Evolutionary conservation across 345 rosid species (phyloP).

Genomic region (Boechera retrofracta): DNA sequence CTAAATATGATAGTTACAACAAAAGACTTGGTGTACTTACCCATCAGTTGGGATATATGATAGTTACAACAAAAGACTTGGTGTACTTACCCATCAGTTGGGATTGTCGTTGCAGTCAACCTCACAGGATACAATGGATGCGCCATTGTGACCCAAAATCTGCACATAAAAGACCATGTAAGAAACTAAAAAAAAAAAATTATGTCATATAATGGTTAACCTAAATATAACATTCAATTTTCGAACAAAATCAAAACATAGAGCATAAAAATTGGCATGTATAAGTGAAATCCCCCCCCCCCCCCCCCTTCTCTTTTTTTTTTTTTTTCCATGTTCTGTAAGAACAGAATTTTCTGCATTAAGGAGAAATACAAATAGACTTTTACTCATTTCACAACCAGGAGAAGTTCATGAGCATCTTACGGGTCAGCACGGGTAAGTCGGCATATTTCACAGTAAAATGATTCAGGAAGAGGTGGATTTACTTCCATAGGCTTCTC

Average conservation of each 20-base stretch:
- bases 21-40: constrained; percentile 52
- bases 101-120: constrained; percentile 58
- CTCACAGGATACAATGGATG: constrained; percentile 73
- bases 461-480: constrained; percentile 67
- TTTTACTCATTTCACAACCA: neutral
- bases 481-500: constrained; percentile 71
- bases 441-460: constrained; percentile 89
- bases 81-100: constrained; percentile 81
- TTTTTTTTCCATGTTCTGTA: neutral
- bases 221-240: neutral
- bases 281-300: neutral
- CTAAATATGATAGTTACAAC: neutral
- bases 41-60: constrained; percentile 67
- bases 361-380: constrained; percentile 4
- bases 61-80: neutral
- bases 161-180: constrained; percentile 46
- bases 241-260: neutral
- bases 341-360: neutral
- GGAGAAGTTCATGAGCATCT: constrained; percentile 37
- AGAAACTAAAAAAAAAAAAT: neutral
- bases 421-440: constrained; percentile 97
- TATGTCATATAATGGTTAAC: neutral
- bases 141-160: constrained; percentile 70
- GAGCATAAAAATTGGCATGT: constrained; percentile 5
- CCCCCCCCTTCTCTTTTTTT: no score